A percentile compares a stretch with the other conserved stretches of the same genome.
Conservation (phyloP, 306 rosid species). For the Aeschynomene evenia region DNA sequence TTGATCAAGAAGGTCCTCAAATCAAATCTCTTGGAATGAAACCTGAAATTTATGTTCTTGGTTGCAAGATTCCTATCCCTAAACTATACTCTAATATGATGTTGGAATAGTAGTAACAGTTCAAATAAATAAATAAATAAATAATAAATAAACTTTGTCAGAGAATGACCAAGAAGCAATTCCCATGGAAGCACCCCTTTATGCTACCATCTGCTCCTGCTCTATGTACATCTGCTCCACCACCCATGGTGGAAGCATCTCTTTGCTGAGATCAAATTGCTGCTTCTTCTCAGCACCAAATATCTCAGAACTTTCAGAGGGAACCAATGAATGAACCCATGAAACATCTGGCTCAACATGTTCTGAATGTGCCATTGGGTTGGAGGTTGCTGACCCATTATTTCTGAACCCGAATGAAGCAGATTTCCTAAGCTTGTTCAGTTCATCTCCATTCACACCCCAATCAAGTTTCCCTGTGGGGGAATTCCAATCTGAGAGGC, state of each 20-base stretch:
- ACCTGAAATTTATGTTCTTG: conserved; percentile 37
- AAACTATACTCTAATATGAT: conserved; percentile 34
- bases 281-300: conserved; percentile 47
- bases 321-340: conserved; percentile 86
- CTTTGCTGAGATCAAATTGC: conserved; percentile 57
- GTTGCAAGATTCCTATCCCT: conserved; percentile 29
- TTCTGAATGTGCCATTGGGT: conserved; percentile 30
- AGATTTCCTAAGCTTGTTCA: conserved; percentile 86
- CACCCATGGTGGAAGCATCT: conserved; percentile 84
- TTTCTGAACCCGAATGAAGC: conserved; percentile 91
- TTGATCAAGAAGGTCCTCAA: conserved; percentile 45
- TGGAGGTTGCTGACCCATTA: conserved; percentile 30
- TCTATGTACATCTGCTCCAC: conserved; percentile 87
- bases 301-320: conserved; percentile 48
- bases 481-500: conserved; percentile 78
- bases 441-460: conserved; percentile 87
- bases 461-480: conserved; percentile 84
- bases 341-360: conserved; percentile 88
- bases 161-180: conserved; percentile 47
- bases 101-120: conserved; percentile 42
- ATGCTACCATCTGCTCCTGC: conserved; percentile 94
- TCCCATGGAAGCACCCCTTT: conserved; percentile 33
- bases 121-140: conserved; percentile 41
- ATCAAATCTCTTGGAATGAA: conserved; percentile 46
- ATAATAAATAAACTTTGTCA: conserved; percentile 53